Conservation (phyloP, 2,329 filamentous ascomycete species). For the Fusarium caatingaense region DNA sequence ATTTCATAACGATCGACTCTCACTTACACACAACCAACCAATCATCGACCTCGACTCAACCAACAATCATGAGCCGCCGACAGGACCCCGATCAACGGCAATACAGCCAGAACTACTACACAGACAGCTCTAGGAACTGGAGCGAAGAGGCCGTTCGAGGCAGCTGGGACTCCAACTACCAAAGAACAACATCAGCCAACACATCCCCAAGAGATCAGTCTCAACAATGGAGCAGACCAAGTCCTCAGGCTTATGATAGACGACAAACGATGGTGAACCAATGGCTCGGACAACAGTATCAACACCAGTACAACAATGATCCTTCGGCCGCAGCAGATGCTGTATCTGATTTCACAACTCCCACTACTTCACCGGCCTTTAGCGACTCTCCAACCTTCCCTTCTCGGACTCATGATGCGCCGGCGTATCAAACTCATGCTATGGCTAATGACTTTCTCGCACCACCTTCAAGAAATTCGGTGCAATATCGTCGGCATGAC, state of each 20-base stretch:
- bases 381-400: constrained; percentile 45
- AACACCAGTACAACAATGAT: constrained; percentile 37
- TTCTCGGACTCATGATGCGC: constrained; percentile 20
- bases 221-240: constrained; percentile 29
- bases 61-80: constrained; percentile 40
- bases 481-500: constrained; percentile 12
- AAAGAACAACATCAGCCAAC: constrained; percentile 35
- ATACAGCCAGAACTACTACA: constrained; percentile 21
- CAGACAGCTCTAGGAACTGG: constrained; percentile 46
- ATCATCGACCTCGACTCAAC: constrained; percentile 13
- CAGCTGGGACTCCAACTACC: constrained; percentile 43
- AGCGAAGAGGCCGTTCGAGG: constrained; percentile 46
- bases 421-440: constrained; percentile 24
- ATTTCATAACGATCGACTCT: not conserved
- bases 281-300: constrained; percentile 43
- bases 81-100: constrained; percentile 23
- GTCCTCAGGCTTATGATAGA: constrained; percentile 34
- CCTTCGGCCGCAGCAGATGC: constrained; percentile 29
- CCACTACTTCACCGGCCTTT: constrained; percentile 43
- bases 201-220: constrained; percentile 37
- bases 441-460: constrained; percentile 31
- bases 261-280: constrained; percentile 40
- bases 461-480: constrained; percentile 22
- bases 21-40: constrained; percentile 29
- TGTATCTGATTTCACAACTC: constrained; percentile 42